Conservation (phyloP, 768 basidiomycete species). For the Rhodotorula diobovata region DNA sequence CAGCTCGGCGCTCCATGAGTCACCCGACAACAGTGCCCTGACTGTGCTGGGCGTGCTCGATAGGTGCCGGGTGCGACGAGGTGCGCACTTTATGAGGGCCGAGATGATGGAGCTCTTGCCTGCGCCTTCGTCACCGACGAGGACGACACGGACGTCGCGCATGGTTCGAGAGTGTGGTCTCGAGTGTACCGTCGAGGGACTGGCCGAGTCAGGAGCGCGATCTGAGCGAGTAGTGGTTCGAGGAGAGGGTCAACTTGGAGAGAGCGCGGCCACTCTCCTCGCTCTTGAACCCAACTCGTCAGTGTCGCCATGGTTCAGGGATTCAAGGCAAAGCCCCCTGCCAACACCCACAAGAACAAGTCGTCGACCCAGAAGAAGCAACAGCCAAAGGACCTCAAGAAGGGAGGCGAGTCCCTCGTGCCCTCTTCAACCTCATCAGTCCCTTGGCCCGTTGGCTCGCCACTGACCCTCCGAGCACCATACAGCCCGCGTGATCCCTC, state of each 20-base stretch:
- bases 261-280: background rate
- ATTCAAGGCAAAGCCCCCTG: constrained; percentile 24
- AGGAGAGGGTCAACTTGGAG: background rate
- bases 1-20: background rate
- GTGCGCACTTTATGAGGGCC: constrained; percentile 77
- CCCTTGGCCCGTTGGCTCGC: background rate
- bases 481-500: constrained; percentile 20
- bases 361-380: constrained; percentile 28
- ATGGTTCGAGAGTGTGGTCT: background rate
- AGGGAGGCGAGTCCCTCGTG: constrained; percentile 17
- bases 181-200: too few relatives aligned
- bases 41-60: background rate
- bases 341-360: constrained; percentile 14
- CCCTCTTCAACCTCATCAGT: background rate
- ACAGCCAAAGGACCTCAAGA: constrained; percentile 29
- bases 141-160: constrained; percentile 85
- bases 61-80: background rate
- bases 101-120: constrained; percentile 98
- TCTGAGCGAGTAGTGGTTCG: background rate
- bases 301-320: constrained; percentile 26
- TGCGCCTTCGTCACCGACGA: constrained; percentile 94
- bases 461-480: background rate
- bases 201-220: too few relatives aligned
- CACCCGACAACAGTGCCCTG: too few relatives aligned
- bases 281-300: background rate